Evolutionary conservation across 176 grass and related monocot species (phyloP), one percentile per base, ranked within the genome.

Genomic region (Phoenix roebelenii): DNA sequence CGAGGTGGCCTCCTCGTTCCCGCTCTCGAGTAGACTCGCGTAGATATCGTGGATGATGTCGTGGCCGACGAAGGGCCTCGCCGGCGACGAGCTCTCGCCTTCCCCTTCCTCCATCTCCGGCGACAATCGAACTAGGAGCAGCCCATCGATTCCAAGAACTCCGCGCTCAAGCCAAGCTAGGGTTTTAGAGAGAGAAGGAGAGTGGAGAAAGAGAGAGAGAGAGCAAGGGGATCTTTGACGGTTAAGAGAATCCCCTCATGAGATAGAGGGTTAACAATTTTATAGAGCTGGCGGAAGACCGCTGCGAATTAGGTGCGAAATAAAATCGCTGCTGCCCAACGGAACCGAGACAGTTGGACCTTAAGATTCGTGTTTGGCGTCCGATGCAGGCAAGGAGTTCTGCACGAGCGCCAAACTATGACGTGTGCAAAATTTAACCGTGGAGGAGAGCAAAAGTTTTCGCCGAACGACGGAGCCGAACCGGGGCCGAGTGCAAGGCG

Each of bases 81-180:
- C n/a, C 49, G 66, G 52, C 26, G 70, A 80, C 60, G 75, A 82
- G 78, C 83, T 91, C 83, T 90, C 87, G 26, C 81, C 83, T 23
- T 67, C 74, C 18, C 86, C 75, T 51, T 95, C 90, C 77, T 85
- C 78, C 52, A 77, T 22, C 51, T 32, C 71, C 35, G 35, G 10
- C 35, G 10, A 44, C 1, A 44, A 44, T 44, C 35, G 35, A 72
- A 54, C 56, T 24, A 69, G 49, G 77, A 61, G 76, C 57, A 77
- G 66, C 30, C 54, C 61, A 79, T 76, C 25, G 74, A 68, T 10
- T 22, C 17, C 75, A 85, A 58, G 22, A 70, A 64, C 17, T 25
- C 35, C 35, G 35, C 35, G 35, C 35, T 44, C 9, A 12, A 44
- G 7, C 35, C 7, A 19, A 61, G 30, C 58, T 60, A 60, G 58